Conservation (phyloP, 2,329 filamentous ascomycete genomes). For the Penicillium sp. region DNA sequence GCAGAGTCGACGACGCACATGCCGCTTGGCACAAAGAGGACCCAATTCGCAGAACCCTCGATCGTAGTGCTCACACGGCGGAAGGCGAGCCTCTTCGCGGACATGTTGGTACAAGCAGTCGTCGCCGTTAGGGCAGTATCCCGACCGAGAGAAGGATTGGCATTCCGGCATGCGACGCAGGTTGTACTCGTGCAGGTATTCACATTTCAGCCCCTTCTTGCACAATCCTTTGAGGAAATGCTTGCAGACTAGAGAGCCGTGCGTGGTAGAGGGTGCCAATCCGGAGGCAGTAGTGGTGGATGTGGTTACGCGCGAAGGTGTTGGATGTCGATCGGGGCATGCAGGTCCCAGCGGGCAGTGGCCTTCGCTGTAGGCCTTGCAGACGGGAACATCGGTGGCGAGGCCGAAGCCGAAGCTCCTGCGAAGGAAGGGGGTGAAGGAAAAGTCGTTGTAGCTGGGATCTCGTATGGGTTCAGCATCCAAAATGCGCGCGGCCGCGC, state of each 20-base stretch:
- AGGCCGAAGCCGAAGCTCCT: constrained; percentile 82
- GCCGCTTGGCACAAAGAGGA: constrained; percentile 81
- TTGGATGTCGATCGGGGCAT: constrained; percentile 79
- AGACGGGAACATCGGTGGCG: constrained; percentile 73
- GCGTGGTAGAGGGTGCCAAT: constrained; percentile 41
- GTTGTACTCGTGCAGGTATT: constrained; percentile 98
- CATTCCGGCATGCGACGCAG: constrained; percentile 97
- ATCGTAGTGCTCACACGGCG: constrained; percentile 86
- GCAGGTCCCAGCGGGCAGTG: constrained; percentile 81
- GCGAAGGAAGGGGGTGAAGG: constrained; percentile 81
- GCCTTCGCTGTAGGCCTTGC: constrained; percentile 80
- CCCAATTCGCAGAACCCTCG: constrained; percentile 92
- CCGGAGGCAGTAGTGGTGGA: constrained; percentile 45
- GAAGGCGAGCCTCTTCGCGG: constrained; percentile 74
- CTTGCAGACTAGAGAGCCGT: constrained; percentile 80
- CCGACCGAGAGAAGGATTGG: constrained; percentile 90
- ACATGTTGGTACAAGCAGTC: constrained; percentile 94
- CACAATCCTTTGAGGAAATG: constrained; percentile 96
- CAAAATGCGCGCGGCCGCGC: constrained; percentile 34
- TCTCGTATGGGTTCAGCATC: constrained; percentile 37
- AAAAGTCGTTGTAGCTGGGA: constrained; percentile 64
- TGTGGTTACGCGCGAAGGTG: constrained; percentile 45
- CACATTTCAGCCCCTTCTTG: constrained; percentile 95
- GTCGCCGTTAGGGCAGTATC: constrained; percentile 94
- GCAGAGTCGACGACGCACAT: constrained; percentile 79